Evolutionary conservation across 164 flowering plant genomes (phyloP).

Genomic region (Macadamia integrifolia): DNA sequence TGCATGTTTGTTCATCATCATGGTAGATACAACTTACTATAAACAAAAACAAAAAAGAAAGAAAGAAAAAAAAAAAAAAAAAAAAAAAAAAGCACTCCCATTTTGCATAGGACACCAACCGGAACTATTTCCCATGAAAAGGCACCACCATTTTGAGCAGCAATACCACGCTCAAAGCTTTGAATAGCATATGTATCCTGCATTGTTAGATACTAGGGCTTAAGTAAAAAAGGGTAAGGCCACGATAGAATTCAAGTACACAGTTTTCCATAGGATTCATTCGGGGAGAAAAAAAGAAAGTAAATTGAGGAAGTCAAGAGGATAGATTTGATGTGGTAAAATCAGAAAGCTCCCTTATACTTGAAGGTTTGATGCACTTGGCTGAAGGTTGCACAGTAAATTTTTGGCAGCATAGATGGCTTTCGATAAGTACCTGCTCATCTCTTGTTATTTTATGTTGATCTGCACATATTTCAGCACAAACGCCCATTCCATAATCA

Average conservation of each 20-base stretch:
- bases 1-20: constrained; percentile 17
- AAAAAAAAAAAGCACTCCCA: neutral
- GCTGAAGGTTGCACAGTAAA: neutral
- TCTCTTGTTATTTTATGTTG: constrained; percentile 56
- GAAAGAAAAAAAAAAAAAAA: too few relatives aligned
- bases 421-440: constrained; percentile 49
- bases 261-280: too few relatives aligned
- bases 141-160: constrained; percentile 67
- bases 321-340: too few relatives aligned
- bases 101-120: constrained; percentile 26
- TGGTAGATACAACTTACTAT: neutral
- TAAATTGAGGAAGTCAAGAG: too few relatives aligned
- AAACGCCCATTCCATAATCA: constrained; percentile 84
- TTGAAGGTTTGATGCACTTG: neutral
- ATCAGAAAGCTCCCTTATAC: too few relatives aligned
- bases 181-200: constrained; percentile 82
- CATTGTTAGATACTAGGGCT: neutral
- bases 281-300: too few relatives aligned
- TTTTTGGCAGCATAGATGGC: neutral
- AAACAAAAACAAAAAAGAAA: too few relatives aligned
- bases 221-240: too few relatives aligned
- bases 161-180: constrained; percentile 91
- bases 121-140: constrained; percentile 91
- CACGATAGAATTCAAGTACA: too few relatives aligned
- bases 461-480: constrained; percentile 91